phyloP scores from a whole-genome alignment of 23 red algal species.

The Gracilariopsis chorda region DNA sequence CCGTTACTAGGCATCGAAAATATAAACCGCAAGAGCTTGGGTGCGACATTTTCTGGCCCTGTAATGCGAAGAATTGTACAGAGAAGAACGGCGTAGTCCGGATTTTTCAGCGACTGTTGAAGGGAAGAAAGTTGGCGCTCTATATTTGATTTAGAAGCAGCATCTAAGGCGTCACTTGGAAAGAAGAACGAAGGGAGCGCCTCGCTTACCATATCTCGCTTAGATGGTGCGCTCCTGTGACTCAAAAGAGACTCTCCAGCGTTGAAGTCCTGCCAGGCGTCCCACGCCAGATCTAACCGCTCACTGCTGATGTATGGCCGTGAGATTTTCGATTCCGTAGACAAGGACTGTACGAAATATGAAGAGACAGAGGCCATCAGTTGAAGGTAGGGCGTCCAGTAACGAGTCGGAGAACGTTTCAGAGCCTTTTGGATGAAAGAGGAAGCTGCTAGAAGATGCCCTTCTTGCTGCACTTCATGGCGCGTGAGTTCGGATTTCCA shows the following conservation, averaged over 20 bases:
- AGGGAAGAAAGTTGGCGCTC: not conserved
- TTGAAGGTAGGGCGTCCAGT: not conserved
- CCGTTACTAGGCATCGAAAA: not conserved
- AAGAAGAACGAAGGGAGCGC: not conserved
- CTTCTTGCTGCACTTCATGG: not conserved
- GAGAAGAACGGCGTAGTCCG: not conserved
- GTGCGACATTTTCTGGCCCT: not conserved
- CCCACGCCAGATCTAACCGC: not conserved
- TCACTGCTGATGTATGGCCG: no score
- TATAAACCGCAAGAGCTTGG: not conserved
- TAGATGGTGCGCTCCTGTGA: not conserved
- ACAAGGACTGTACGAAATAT: not conserved
- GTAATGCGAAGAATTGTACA: not conserved
- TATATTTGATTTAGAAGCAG: not conserved
- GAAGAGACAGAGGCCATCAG: not conserved
- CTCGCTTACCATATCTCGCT: not conserved
- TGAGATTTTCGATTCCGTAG: no score
- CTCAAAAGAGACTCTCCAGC: not conserved
- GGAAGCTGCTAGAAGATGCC: not conserved
- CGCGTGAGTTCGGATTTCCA: not conserved
- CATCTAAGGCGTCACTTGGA: not conserved
- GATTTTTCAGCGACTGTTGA: not conserved
- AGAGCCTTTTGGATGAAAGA: not conserved
- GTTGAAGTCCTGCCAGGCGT: not conserved
- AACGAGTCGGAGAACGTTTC: not conserved